A percentile compares a stretch with the other conserved stretches of the same genome.
Conservation (phyloP, 805 yeast species). For the Hanseniaspora nectarophila region DNA sequence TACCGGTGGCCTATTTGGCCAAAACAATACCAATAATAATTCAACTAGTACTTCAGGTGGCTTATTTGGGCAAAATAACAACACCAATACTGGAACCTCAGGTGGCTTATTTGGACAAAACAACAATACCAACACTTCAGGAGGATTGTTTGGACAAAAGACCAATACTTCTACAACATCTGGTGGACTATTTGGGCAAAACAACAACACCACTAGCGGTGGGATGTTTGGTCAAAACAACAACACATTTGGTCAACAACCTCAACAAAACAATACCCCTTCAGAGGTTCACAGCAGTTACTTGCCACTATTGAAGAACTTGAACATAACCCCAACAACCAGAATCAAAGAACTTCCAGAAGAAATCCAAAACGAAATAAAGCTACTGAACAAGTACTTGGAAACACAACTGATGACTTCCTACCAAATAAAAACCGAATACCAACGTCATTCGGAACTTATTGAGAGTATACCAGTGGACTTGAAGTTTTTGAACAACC, state of each 20-base stretch:
- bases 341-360: slow-evolving; percentile 64
- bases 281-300: slow-evolving; percentile 24
- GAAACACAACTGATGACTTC: slow-evolving; percentile 64
- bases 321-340: slow-evolving; percentile 57
- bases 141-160: slow-evolving; percentile 35
- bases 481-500: slow-evolving; percentile 48
- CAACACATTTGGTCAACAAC: slow-evolving; percentile 3
- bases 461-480: slow-evolving; percentile 66
- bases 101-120: slow-evolving; percentile 26
- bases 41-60: slow-evolving; percentile 17
- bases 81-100: slow-evolving; percentile 15
- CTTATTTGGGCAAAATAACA: slow-evolving; percentile 21
- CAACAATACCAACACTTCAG: slow-evolving; percentile 22
- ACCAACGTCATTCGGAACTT: slow-evolving; percentile 49
- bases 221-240: neutral
- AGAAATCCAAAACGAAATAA: slow-evolving; percentile 54
- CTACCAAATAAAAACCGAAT: slow-evolving; percentile 51
- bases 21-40: slow-evolving; percentile 17
- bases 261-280: slow-evolving; percentile 22
- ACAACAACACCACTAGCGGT: slow-evolving; percentile 15
- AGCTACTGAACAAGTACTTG: slow-evolving; percentile 58
- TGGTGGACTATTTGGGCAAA: slow-evolving; percentile 32
- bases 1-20: slow-evolving; percentile 29
- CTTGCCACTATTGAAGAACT: slow-evolving; percentile 34
- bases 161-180: slow-evolving; percentile 15